These are phyloP conservation scores for Heracleum sosnowskyi DNA, from an alignment of 129 eudicot species.

Conservation along the genomic window DNA sequence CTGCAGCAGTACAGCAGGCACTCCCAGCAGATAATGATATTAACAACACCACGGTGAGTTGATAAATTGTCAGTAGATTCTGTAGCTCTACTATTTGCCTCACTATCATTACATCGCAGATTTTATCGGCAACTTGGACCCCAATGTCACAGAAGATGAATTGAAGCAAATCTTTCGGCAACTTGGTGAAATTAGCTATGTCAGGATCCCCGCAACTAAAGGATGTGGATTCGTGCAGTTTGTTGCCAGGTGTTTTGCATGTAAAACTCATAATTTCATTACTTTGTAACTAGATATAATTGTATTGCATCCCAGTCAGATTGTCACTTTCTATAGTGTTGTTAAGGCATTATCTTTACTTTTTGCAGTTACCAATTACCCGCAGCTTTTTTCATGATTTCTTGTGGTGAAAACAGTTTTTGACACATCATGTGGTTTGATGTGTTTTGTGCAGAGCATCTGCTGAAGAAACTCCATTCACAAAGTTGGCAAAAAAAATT, in stretches of 20 bases:
- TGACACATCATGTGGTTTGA: conserved; percentile 8
- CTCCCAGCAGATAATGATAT: conserved; percentile 60
- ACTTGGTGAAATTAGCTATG: conserved; percentile 79
- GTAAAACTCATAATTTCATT: not conserved
- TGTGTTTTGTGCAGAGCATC: conserved; percentile 44
- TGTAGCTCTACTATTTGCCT: conserved; percentile 7
- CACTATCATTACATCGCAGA: conserved; percentile 33
- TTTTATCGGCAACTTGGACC: conserved; percentile 80
- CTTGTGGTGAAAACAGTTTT: not conserved
- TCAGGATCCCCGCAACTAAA: conserved; percentile 74
- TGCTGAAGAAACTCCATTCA: conserved; percentile 99
- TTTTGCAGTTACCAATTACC: not conserved
- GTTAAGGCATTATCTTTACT: not conserved
- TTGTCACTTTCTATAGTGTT: not conserved
- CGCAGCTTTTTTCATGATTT: not conserved
- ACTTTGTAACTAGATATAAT: not conserved
- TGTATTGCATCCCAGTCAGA: not conserved
- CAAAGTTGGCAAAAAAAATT: too few relatives aligned
- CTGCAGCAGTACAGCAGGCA: conserved; percentile 34
- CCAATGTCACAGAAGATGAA: conserved; percentile 82
- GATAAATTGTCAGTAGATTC: not conserved
- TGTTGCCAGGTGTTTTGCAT: conserved; percentile 52
- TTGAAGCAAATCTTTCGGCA: conserved; percentile 76
- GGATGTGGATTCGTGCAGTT: conserved; percentile 97
- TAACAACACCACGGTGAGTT: conserved; percentile 87